A percentile compares a stretch with the other conserved stretches of the same genome.
These are phyloP conservation scores for Mallotus repandus DNA, from an alignment of 441 rosid genomes.

Conservation along the genomic window DNA sequence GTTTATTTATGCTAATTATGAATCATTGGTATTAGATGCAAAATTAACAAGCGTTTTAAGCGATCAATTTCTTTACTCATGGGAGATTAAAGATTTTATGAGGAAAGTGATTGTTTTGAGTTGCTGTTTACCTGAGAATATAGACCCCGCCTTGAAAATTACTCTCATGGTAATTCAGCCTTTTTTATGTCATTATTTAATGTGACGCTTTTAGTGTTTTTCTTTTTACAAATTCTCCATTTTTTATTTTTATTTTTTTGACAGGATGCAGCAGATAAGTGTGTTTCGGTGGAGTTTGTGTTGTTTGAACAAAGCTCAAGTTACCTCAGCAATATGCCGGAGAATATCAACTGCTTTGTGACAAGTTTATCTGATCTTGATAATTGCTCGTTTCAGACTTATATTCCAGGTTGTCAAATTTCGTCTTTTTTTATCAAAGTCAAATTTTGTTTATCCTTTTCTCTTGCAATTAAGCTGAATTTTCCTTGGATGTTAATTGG, in stretches of 20 bases:
- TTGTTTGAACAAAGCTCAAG: conserved; percentile 53
- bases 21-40: conserved; percentile 39
- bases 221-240: neutral
- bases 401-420: conserved; percentile 55
- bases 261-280: conserved; percentile 84
- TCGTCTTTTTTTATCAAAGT: neutral
- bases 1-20: neutral
- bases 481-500: neutral
- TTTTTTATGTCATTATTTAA: too few relatives aligned
- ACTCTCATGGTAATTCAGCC: conserved; percentile 52
- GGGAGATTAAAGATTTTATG: conserved; percentile 75
- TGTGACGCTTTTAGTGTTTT: neutral
- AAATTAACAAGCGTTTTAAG: conserved; percentile 60
- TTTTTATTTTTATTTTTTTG: conserved; percentile 10
- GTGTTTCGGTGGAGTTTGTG: conserved; percentile 73
- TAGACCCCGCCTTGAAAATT: conserved; percentile 41
- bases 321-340: conserved; percentile 52
- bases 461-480: neutral
- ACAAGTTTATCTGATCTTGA: conserved; percentile 75
- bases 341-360: conserved; percentile 44
- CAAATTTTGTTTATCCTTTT: neutral
- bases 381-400: conserved; percentile 67
- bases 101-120: conserved; percentile 68
- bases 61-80: conserved; percentile 62
- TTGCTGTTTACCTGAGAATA: conserved; percentile 49